Evolutionary conservation across 78 protist genomes (phyloP).

Genomic region (Ministeria vibrans): DNA sequence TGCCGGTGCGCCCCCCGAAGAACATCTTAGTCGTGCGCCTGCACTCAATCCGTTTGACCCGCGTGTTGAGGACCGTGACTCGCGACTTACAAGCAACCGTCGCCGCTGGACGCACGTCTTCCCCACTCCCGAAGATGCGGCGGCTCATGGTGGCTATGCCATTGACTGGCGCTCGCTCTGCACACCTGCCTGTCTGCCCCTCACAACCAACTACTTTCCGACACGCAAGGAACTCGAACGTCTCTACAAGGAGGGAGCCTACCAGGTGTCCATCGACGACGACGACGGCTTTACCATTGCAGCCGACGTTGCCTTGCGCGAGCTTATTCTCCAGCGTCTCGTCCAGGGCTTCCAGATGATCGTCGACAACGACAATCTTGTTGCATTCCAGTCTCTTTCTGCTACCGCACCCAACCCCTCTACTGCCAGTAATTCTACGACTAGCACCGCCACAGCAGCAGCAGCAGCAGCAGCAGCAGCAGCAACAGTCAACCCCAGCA

Average conservation of each 20-base stretch:
- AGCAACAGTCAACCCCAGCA: not conserved
- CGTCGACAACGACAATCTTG: not conserved
- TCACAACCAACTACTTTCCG: conserved; percentile 41
- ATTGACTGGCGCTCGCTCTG: conserved; percentile 25
- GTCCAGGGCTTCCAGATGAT: conserved; percentile 38
- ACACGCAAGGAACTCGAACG: not conserved
- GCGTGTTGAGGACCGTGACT: not conserved
- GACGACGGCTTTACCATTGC: not conserved
- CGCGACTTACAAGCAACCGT: conserved; percentile 3
- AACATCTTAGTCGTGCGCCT: too few relatives aligned
- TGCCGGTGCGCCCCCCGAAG: too few relatives aligned
- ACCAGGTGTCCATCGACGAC: not conserved
- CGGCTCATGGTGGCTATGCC: conserved; percentile 1
- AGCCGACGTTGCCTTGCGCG: conserved; percentile 2
- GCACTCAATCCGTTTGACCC: not conserved
- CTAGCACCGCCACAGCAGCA: not conserved
- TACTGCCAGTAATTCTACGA: not conserved
- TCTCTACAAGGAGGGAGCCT: not conserved
- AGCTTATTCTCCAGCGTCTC: conserved; percentile 35
- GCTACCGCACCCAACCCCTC: not conserved
- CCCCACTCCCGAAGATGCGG: not conserved
- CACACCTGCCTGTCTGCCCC: conserved; percentile 33
- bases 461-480: conserved; percentile 5
- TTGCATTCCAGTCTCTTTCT: not conserved
- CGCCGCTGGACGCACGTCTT: conserved; percentile 26